These are phyloP conservation scores for Pichia sp. DNA, from an alignment of 1,139 yeast genomes.

Conservation along the genomic window DNA sequence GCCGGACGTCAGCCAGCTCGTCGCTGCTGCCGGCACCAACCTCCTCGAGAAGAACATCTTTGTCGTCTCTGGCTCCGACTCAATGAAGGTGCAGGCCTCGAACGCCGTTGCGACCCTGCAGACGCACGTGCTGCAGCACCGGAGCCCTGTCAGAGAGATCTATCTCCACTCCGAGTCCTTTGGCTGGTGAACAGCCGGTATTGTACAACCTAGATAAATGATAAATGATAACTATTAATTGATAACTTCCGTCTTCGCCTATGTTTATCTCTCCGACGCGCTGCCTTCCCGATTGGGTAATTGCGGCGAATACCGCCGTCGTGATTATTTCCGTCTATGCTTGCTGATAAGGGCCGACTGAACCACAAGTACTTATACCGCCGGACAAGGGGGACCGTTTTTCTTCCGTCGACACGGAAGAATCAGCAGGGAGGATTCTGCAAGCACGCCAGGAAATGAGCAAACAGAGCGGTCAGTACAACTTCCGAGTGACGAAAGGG, in stretches of 20 bases:
- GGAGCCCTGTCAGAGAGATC: conserved; percentile 39
- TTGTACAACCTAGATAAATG: not conserved
- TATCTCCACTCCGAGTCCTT: conserved; percentile 56
- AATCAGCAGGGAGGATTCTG: not conserved
- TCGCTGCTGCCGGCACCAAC: conserved; percentile 16
- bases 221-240: too few species aligned
- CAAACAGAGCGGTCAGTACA: not conserved
- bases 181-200: conserved; percentile 41
- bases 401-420: not conserved
- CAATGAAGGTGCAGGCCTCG: conserved; percentile 43
- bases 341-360: too few species aligned
- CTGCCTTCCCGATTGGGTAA: not conserved
- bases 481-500: not conserved
- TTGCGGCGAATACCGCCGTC: not conserved
- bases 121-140: conserved; percentile 23
- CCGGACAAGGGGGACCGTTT: too few species aligned
- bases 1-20: conserved; percentile 19
- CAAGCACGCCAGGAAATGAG: not conserved
- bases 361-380: too few species aligned
- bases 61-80: conserved; percentile 49
- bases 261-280: not conserved
- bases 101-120: conserved; percentile 41
- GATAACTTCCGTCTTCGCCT: too few species aligned
- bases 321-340: not conserved
- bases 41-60: conserved; percentile 42